Evolutionary conservation across 179 eudicot species (phyloP).

Genomic region (Nepenthes alata): DNA sequence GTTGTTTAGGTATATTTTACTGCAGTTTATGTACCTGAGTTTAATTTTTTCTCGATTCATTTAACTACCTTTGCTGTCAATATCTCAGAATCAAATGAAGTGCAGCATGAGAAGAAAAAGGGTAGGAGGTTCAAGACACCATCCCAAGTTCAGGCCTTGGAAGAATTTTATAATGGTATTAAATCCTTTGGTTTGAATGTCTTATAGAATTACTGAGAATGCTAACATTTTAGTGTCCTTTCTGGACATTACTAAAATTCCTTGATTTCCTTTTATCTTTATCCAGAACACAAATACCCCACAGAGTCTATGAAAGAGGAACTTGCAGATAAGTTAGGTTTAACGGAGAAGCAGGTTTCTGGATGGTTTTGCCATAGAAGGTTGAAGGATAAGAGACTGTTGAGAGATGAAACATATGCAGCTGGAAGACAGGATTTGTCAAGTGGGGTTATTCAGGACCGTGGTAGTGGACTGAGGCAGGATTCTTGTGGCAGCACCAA

Average conservation of each 20-base stretch:
- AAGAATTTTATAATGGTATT: constrained; percentile 58
- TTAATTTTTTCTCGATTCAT: too few species aligned
- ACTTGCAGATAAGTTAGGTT: constrained; percentile 50
- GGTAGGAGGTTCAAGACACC: constrained; percentile 69
- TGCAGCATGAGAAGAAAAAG: constrained; percentile 50
- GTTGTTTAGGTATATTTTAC: too few species aligned
- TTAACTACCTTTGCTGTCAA: neutral
- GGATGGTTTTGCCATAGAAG: constrained; percentile 99
- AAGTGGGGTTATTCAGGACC: constrained; percentile 74
- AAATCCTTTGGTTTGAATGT: constrained; percentile 1
- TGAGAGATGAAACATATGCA: constrained; percentile 31
- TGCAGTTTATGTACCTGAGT: too few species aligned
- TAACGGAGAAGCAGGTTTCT: constrained; percentile 90
- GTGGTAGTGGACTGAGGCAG: constrained; percentile 74
- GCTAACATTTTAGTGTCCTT: neutral
- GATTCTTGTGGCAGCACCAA: constrained; percentile 97
- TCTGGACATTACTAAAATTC: neutral
- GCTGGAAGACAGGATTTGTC: constrained; percentile 69
- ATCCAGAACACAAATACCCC: constrained; percentile 82
- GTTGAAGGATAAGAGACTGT: constrained; percentile 69
- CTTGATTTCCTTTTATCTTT: constrained; percentile 1
- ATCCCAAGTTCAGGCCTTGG: constrained; percentile 70
- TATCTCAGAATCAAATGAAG: constrained; percentile 35
- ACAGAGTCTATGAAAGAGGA: constrained; percentile 55
- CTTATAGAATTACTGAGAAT: neutral